These are phyloP conservation scores for Colletotrichum brevisporum DNA, from an alignment of 2,329 filamentous ascomycete species.

Conservation along the genomic window DNA sequence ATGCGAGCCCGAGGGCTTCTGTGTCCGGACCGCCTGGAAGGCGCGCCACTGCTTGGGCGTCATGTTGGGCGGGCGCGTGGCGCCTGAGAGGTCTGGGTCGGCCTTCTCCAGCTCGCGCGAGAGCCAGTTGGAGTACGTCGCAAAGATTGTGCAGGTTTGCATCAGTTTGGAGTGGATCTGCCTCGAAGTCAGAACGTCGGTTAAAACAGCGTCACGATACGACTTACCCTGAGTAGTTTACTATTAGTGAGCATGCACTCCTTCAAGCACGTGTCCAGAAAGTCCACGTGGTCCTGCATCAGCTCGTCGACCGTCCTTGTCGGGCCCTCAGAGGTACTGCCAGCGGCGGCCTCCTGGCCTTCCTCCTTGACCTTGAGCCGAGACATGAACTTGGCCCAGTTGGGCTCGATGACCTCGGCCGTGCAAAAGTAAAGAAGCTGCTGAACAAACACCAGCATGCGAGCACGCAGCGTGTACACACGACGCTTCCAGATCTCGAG, in stretches of 20 bases:
- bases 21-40: conserved; percentile 65
- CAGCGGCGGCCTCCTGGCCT: conserved; percentile 35
- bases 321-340: conserved; percentile 50
- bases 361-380: conserved; percentile 77
- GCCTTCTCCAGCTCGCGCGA: conserved; percentile 86
- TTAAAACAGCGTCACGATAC: not conserved
- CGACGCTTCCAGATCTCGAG: conserved; percentile 94
- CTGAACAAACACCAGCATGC: conserved; percentile 98
- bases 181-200: conserved; percentile 40
- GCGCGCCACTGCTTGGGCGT: conserved; percentile 72
- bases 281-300: conserved; percentile 99
- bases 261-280: conserved; percentile 96
- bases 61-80: conserved; percentile 71
- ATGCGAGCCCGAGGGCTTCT: conserved; percentile 53
- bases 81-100: conserved; percentile 81
- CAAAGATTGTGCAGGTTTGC: conserved; percentile 95
- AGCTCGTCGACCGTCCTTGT: conserved; percentile 91
- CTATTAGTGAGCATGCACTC: conserved; percentile 99
- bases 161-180: conserved; percentile 98
- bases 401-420: conserved; percentile 96
- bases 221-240: conserved; percentile 86
- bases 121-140: conserved; percentile 88
- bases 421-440: conserved; percentile 98
- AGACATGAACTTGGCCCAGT: conserved; percentile 96
- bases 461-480: conserved; percentile 90